These are phyloP conservation scores for Fraxinus albicans DNA, from an alignment of 305 asterid species.

Conservation along the genomic window DNA sequence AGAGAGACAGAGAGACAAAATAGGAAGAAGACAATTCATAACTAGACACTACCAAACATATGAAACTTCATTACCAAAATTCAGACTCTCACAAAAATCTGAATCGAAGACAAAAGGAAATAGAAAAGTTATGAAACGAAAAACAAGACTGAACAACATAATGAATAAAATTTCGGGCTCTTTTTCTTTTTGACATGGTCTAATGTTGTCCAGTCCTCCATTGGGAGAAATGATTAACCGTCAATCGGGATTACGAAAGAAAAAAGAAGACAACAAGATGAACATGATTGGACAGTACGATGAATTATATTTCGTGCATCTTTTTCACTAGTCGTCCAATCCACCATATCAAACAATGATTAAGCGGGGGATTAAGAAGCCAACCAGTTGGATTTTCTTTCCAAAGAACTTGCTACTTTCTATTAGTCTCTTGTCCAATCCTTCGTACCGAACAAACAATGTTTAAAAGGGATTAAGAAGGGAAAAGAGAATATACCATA, in stretches of 20 bases:
- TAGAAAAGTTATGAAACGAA: neutral
- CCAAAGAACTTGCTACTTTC: neutral
- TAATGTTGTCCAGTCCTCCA: neutral
- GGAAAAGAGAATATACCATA: conserved; percentile 54
- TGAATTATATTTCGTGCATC: neutral
- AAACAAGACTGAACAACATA: neutral
- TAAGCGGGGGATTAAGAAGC: neutral
- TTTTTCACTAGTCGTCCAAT: neutral
- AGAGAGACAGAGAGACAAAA: neutral
- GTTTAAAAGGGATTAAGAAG: neutral
- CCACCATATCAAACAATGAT: neutral
- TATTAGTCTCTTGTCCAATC: neutral
- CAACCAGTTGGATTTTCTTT: neutral
- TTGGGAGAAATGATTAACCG: neutral
- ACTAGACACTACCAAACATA: neutral
- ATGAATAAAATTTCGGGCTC: neutral
- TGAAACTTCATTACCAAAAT: conserved; percentile 12
- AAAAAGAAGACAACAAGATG: neutral
- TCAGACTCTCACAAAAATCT: neutral
- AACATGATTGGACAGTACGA: neutral
- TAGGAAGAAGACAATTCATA: neutral
- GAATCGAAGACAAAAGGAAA: neutral
- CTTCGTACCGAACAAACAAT: neutral
- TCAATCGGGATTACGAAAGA: neutral
- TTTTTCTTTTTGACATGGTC: neutral